Base-by-base conservation (phyloP, 352 stramenopile genomes). In the Phytophthora cryptogea region DNA sequence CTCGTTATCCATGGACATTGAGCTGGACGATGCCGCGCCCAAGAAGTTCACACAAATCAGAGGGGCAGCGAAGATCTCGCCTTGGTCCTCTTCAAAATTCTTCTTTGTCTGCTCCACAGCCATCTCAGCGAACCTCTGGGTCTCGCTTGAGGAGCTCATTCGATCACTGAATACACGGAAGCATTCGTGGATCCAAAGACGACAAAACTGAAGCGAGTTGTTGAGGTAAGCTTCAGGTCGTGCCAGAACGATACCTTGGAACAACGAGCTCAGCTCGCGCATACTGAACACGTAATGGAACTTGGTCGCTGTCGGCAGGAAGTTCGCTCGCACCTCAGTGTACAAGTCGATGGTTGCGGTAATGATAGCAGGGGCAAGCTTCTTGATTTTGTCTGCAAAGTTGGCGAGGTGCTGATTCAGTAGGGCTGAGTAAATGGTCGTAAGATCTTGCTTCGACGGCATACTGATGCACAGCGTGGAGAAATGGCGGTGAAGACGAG, bases 261-360 rank as follows among this genome's bases (percentile, higher is more conserved):
- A 95, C 11, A 98, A 58, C 2, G 83, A 81, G 5, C 78, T 82
- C 8, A 98, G 53, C 42, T 98, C 91, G 10, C 93, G 78, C 62
- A 98, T 83, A 59, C 87, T 97, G 68, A 98, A 98, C 2, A 96
- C 77, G 51, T 98, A 97, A 61, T 97, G 90, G 36, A 95, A 97
- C 50, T 98, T 98, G 3, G 86, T 80, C n/a, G 90, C 89, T 0
- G 83, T 97, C 0, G 89, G 88, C 1, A 97, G 51, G 59, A 98
- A 98, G 14, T 84, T 87, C 4, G 68, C 31, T 2, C 71, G 67
- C 5, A 97, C 83, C 9, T 89, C 80, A 1, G 67, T 61, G 45
- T 95, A 93, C 33, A 97, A 49, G 37, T 93, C 88, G 8, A 98
- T 78, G 0, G 89, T 91, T 0, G 89, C 92, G 2, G 86, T 75